phyloP scores from a whole-genome alignment of 1,139 yeast genomes.

The Hemisphaericaspora lyxosophila region DNA sequence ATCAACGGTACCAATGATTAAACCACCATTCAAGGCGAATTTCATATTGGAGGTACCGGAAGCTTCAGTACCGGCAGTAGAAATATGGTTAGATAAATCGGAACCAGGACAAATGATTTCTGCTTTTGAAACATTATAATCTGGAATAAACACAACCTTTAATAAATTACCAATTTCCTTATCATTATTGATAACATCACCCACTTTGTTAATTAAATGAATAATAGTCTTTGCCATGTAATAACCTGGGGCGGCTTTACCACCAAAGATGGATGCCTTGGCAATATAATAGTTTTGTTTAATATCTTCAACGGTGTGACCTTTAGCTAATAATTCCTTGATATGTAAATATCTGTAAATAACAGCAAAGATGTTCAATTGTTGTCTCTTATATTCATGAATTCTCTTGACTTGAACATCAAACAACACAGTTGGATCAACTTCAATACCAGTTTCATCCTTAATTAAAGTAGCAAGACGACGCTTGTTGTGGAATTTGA shows the following conservation, averaged over 20 bases:
- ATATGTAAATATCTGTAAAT: slow-evolving; percentile 78
- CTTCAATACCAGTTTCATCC: slow-evolving; percentile 62
- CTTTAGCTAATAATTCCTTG: slow-evolving; percentile 59
- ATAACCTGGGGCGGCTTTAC: slow-evolving; percentile 96
- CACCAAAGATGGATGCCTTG: slow-evolving; percentile 83
- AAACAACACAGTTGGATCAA: slow-evolving; percentile 74
- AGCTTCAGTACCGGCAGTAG: slow-evolving; percentile 98
- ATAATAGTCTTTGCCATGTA: slow-evolving; percentile 92
- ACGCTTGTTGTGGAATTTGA: slow-evolving; percentile 70
- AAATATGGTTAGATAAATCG: slow-evolving; percentile 88
- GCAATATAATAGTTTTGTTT: slow-evolving; percentile 60
- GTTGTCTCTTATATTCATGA: slow-evolving; percentile 95
- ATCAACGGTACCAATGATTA: slow-evolving; percentile 92
- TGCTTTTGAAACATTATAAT: slow-evolving; percentile 91
- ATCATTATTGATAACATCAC: slow-evolving; percentile 78
- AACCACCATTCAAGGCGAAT: slow-evolving; percentile 90
- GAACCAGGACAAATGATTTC: slow-evolving; percentile 89
- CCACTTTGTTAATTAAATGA: slow-evolving; percentile 79
- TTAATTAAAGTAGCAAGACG: slow-evolving; percentile 71
- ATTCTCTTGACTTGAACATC: slow-evolving; percentile 94
- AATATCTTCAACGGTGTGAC: slow-evolving; percentile 56
- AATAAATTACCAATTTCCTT: slow-evolving; percentile 69
- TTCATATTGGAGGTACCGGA: slow-evolving; percentile 97
- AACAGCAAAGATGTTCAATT: slow-evolving; percentile 85
- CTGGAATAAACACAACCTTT: slow-evolving; percentile 87